Conservation (phyloP, 192 early-diverging fungal genomes). For the Spizellomyces sp. region DNA sequence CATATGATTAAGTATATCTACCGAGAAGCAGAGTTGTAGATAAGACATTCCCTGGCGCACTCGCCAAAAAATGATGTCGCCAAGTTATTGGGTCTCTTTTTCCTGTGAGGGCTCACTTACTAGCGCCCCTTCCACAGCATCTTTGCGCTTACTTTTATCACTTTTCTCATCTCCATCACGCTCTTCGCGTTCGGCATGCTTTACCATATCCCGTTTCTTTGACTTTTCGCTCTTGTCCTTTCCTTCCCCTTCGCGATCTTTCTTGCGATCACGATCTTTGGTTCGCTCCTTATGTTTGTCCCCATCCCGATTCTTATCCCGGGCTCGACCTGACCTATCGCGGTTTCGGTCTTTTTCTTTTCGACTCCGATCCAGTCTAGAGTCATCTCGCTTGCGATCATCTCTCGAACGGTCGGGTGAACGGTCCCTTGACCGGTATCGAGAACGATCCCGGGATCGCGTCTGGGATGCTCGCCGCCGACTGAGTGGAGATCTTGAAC, state of each 20-base stretch:
- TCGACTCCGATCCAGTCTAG: no score
- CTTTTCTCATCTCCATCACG: neutral
- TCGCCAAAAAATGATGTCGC: no score
- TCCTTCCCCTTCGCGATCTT: neutral
- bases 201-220: neutral
- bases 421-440: neutral
- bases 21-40: no score
- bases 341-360: constrained; percentile 41
- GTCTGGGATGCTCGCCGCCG: neutral
- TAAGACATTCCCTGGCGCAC: no score
- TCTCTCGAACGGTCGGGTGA: neutral
- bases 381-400: no score
- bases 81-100: no score
- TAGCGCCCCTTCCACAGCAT: no score
- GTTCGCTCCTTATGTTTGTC: neutral
- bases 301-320: constrained; percentile 27
- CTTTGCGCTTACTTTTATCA: no score
- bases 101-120: no score
- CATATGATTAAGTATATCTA: no score
- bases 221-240: neutral
- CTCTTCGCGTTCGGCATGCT: neutral
- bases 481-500: neutral
- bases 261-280: neutral
- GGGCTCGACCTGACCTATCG: constrained; percentile 36
- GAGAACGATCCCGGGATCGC: neutral